Conservation (phyloP, 1,139 yeast species). For the Debaryomyces fabryi region DNA sequence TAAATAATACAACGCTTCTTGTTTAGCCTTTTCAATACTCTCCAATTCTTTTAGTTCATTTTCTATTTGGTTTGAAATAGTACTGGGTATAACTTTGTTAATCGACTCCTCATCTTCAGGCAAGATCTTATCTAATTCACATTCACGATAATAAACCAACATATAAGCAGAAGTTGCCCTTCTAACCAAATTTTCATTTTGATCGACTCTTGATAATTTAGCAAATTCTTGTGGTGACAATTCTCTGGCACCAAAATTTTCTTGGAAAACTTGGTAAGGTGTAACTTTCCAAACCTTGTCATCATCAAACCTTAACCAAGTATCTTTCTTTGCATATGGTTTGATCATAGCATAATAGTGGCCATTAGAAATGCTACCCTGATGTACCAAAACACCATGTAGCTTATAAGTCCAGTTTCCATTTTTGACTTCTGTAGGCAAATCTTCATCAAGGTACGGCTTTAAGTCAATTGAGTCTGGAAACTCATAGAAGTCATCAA, state of each 20-base stretch:
- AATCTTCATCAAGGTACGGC: constrained; percentile 72
- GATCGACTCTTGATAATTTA: constrained; percentile 58
- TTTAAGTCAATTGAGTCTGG: constrained; percentile 81
- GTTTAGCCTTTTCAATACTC: constrained; percentile 61
- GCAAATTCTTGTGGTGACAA: constrained; percentile 50
- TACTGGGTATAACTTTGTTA: constrained; percentile 59
- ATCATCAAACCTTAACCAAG: constrained; percentile 94
- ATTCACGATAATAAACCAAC: constrained; percentile 87
- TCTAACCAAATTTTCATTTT: constrained; percentile 63
- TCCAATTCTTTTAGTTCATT: constrained; percentile 61
- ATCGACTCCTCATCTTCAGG: constrained; percentile 51
- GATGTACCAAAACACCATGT: constrained; percentile 94
- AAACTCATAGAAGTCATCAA: constrained; percentile 90
- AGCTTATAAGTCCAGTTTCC: constrained; percentile 78
- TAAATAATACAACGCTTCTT: constrained; percentile 78
- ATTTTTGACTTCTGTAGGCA: constrained; percentile 40
- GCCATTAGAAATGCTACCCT: constrained; percentile 94
- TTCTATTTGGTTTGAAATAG: constrained; percentile 67
- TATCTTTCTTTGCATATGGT: constrained; percentile 62
- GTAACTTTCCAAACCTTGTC: constrained; percentile 92
- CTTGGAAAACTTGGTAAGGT: constrained; percentile 81
- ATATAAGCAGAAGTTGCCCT: constrained; percentile 94
- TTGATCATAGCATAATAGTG: constrained; percentile 94
- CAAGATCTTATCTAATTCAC: constrained; percentile 58
- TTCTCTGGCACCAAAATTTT: constrained; percentile 84